Evolutionary conservation across 2,329 filamentous ascomycete species (phyloP), one percentile per base, ranked within the genome.

Genomic region (Aspergillus quadricinctus): DNA sequence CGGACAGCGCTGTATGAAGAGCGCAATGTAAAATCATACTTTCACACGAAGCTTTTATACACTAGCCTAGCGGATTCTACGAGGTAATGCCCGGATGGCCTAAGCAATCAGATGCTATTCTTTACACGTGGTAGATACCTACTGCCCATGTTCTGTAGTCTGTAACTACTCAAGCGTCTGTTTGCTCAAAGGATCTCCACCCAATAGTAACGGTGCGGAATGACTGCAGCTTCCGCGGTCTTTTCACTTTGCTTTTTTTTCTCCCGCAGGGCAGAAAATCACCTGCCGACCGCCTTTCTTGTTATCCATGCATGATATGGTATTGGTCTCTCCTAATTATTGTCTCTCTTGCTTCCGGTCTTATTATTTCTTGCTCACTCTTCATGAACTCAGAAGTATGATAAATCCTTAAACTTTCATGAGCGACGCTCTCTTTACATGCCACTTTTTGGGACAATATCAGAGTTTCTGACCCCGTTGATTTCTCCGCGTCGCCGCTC

Each of bases 381-480:
- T 10, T 43, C n/a, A 46, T 46, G 43, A 7, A 27, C 7, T 27
- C 10, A 4, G 21, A 25, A 46, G 43, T 14, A 46, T 46, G 23
- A 23, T 46, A 23, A 23, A 46, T 46, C 21, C 23, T 5, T 6
- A 11, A 7, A 21, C 11, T 25, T 23, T 17, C 50, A 61, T 64
- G 60, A 62, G 55, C 54, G 19, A 11, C 14, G 29, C 21, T 11
- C 5, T 46, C 56, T 55, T 58, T 64, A 62, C 48, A 67, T 68
- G 64, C 58, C 57, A 41, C n/a, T 65, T 29, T 37, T 66, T 35
- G 58, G 55, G 10, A 57, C 40, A 48, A 29, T 68, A 35, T 59
- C 66, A 27, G 48, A 60, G 2, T 46, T 55, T 19, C 46, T 64
- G 23, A 23, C 59, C 48, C 49, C 31, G 48, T 54, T 52, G 51